Conservation (phyloP, 768 basidiomycete genomes). For the Trametes elegans region DNA sequence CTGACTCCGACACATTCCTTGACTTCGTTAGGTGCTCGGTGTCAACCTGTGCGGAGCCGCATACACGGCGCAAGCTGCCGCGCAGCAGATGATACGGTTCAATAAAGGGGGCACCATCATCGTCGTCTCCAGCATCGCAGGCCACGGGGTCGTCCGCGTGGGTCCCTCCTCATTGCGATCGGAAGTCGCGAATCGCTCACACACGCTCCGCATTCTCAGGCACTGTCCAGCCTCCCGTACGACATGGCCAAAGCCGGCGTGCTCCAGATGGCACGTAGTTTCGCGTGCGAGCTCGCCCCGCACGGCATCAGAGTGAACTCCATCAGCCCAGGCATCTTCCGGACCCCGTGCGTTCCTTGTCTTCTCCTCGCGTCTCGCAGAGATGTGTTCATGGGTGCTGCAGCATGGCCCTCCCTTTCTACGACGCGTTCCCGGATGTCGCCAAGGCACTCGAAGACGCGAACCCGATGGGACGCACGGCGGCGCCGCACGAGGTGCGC, state of each 20-base stretch:
- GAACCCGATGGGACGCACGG: constrained; percentile 60
- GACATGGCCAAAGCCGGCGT: constrained; percentile 72
- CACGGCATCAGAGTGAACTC: constrained; percentile 68
- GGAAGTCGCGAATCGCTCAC: constrained; percentile 38
- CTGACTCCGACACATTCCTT: background rate
- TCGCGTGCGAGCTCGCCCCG: constrained; percentile 72
- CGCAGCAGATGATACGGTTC: constrained; percentile 33
- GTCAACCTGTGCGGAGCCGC: constrained; percentile 51
- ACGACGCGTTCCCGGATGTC: constrained; percentile 50
- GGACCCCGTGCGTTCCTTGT: constrained; percentile 45
- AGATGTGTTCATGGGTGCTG: background rate
- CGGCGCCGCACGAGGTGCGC: constrained; percentile 63
- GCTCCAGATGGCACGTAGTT: constrained; percentile 70
- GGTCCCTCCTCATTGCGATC: constrained; percentile 45
- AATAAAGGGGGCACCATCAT: constrained; percentile 37
- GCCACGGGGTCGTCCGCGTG: constrained; percentile 16
- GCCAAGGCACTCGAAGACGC: constrained; percentile 56
- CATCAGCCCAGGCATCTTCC: constrained; percentile 69
- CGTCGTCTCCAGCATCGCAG: constrained; percentile 41
- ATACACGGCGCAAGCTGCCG: constrained; percentile 36
- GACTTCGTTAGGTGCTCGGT: constrained; percentile 47
- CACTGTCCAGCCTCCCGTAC: constrained; percentile 40
- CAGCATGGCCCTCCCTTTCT: constrained; percentile 51
- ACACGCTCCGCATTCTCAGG: constrained; percentile 54
- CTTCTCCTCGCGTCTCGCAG: background rate